A percentile compares a stretch with the other conserved stretches of the same genome.
These are phyloP conservation scores for Collybiopsis luxurians DNA, from an alignment of 768 basidiomycete species.

Conservation along the genomic window DNA sequence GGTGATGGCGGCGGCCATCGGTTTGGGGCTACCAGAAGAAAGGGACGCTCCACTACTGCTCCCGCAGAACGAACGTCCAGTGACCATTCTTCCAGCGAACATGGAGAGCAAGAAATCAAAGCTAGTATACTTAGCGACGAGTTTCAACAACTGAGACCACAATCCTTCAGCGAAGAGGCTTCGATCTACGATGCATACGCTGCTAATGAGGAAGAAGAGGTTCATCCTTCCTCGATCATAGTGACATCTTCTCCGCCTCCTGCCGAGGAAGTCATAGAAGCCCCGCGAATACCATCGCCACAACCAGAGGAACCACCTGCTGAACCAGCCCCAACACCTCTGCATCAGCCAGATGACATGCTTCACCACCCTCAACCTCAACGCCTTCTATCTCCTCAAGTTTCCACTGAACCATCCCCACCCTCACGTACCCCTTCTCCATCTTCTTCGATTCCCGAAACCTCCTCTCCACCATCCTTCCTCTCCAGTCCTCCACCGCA, in stretches of 20 bases:
- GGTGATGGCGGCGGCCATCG: slow-evolving; percentile 85
- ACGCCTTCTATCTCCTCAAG: slow-evolving; percentile 41
- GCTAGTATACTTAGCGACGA: slow-evolving; percentile 48
- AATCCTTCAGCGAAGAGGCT: slow-evolving; percentile 79
- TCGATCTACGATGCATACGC: slow-evolving; percentile 85
- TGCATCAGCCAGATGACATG: slow-evolving; percentile 21
- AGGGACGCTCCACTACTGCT: slow-evolving; percentile 18
- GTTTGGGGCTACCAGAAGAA: slow-evolving; percentile 54
- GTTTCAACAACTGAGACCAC: slow-evolving; percentile 45
- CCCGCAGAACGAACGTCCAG: slow-evolving; percentile 60
- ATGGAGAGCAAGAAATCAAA: slow-evolving; percentile 49
- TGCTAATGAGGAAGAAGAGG: slow-evolving; percentile 53
- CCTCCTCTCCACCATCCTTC: slow-evolving; percentile 18
- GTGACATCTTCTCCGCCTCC: slow-evolving; percentile 29
- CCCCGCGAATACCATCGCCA: slow-evolving; percentile 16
- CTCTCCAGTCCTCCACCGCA: slow-evolving; percentile 17
- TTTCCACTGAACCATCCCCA: slow-evolving; percentile 29
- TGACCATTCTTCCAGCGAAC: slow-evolving; percentile 71
- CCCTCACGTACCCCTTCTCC: slow-evolving; percentile 65
- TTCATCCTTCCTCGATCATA: slow-evolving; percentile 20
- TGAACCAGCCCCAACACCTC: background rate
- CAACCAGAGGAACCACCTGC: slow-evolving; percentile 24
- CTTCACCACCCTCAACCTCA: slow-evolving; percentile 72
- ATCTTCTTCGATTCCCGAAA: slow-evolving; percentile 23
- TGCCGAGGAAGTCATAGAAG: slow-evolving; percentile 14